Conservation (phyloP, 768 basidiomycete genomes). For the Multifurca ochricompacta region DNA sequence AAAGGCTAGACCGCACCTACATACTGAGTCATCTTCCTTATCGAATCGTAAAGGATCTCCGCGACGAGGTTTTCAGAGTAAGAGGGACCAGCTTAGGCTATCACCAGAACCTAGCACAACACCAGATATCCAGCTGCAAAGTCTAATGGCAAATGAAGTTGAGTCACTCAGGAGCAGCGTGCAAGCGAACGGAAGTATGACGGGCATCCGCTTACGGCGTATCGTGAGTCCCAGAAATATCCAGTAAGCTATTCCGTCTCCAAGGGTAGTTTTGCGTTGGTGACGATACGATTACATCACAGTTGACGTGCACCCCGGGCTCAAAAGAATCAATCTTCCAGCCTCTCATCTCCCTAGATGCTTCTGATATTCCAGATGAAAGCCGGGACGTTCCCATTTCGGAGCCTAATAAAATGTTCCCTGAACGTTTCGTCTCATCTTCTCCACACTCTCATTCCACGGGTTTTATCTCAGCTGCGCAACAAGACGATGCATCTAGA, state of each 20-base stretch:
- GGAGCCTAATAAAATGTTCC: not conserved
- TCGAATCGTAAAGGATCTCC: conserved; percentile 2
- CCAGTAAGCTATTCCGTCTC: not conserved
- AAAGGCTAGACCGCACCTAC: conserved; percentile 4
- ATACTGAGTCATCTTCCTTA: not conserved
- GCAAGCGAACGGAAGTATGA: conserved; percentile 3
- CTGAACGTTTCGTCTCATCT: not conserved
- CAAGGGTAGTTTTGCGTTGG: not conserved
- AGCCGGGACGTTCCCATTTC: not conserved
- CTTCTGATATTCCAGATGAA: not conserved
- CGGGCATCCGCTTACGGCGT: conserved; percentile 10
- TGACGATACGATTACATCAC: not conserved
- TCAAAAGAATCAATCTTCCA: not conserved
- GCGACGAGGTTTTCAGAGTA: not conserved
- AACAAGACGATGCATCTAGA: not conserved
- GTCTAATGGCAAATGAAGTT: conserved; percentile 13
- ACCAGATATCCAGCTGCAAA: conserved; percentile 13
- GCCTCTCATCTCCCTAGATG: conserved; percentile 2
- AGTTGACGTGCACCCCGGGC: not conserved
- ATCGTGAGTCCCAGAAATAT: not conserved
- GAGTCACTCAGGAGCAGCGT: conserved; percentile 7
- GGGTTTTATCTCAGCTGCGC: not conserved
- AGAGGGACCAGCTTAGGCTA: not conserved
- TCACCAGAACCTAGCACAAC: not conserved
- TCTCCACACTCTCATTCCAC: not conserved